A percentile compares a stretch with the other conserved stretches of the same genome.
Evolutionary conservation across 2,329 filamentous ascomycete genomes (phyloP).

Genomic region (Xylariaceae sp.): DNA sequence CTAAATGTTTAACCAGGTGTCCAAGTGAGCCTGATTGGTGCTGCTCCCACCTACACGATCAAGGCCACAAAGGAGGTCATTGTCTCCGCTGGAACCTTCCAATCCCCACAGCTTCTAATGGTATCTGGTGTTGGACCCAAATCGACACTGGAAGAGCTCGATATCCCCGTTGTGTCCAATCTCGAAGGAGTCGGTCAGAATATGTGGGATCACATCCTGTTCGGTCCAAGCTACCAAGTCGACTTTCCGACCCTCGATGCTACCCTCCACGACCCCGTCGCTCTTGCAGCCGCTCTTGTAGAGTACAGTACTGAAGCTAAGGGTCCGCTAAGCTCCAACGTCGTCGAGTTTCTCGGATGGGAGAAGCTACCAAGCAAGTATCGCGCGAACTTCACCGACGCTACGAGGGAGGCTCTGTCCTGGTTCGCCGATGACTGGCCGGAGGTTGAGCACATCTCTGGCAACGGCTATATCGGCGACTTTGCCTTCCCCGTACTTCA

Average conservation of each 20-base stretch:
- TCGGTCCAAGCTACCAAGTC: slow-evolving; percentile 26
- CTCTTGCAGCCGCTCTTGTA: slow-evolving; percentile 12
- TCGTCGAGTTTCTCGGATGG: slow-evolving; percentile 25
- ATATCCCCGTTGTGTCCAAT: neutral
- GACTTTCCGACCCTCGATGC: slow-evolving; percentile 30
- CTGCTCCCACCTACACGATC: slow-evolving; percentile 20
- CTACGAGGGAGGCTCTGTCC: neutral
- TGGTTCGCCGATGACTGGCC: slow-evolving; percentile 30
- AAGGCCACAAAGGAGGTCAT: slow-evolving; percentile 56
- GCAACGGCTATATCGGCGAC: slow-evolving; percentile 15
- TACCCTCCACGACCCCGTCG: slow-evolving; percentile 19
- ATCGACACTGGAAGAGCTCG: neutral
- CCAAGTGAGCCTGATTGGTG: too few relatives aligned
- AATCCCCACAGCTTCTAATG: slow-evolving; percentile 54
- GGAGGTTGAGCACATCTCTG: slow-evolving; percentile 18
- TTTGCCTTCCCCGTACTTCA: slow-evolving; percentile 1
- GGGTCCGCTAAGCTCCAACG: slow-evolving; percentile 25
- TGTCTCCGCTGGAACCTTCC: slow-evolving; percentile 63
- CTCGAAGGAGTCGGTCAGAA: slow-evolving; percentile 2
- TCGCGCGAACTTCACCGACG: slow-evolving; percentile 10
- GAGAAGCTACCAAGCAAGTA: slow-evolving; percentile 29
- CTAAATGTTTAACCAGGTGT: too few relatives aligned
- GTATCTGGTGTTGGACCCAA: slow-evolving; percentile 17
- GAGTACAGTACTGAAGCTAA: neutral
- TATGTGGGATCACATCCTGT: slow-evolving; percentile 7